A percentile compares a stretch with the other conserved stretches of the same genome.
phyloP scores from a whole-genome alignment of 2,329 filamentous ascomycete genomes.

The Fusarium graminum region DNA sequence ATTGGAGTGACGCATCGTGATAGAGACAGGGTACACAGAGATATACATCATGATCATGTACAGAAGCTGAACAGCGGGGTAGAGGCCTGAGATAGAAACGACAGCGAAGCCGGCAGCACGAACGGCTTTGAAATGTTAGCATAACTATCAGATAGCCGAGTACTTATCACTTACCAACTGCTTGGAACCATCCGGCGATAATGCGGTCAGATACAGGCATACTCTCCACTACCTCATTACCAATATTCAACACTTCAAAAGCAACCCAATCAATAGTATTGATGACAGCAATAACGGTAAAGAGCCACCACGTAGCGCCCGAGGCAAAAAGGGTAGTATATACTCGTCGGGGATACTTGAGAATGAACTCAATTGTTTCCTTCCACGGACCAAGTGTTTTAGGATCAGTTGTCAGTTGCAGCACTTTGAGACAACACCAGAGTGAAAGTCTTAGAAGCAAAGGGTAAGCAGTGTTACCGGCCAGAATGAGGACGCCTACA shows the following conservation, averaged over 20 bases:
- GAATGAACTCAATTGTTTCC: conserved; percentile 66
- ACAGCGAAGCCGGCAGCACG: conserved; percentile 76
- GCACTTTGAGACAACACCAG: conserved; percentile 63
- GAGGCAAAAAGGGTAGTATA: conserved; percentile 75
- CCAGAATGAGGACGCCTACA: conserved; percentile 70
- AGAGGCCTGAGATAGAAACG: conserved; percentile 68
- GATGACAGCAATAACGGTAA: conserved; percentile 70
- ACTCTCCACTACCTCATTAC: conserved; percentile 66
- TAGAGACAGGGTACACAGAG: conserved; percentile 71
- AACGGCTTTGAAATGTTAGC: conserved; percentile 60
- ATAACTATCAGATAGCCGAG: neutral
- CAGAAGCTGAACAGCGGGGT: conserved; percentile 70
- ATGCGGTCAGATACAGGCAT: conserved; percentile 67
- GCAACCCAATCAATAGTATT: conserved; percentile 74
- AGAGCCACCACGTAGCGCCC: conserved; percentile 74
- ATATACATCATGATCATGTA: conserved; percentile 77
- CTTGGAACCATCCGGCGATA: conserved; percentile 75
- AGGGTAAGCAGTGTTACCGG: conserved; percentile 76
- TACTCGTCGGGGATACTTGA: conserved; percentile 68
- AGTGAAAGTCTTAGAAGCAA: conserved; percentile 72
- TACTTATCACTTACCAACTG: conserved; percentile 59
- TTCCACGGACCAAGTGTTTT: conserved; percentile 58
- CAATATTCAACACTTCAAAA: conserved; percentile 75
- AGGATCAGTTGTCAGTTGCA: conserved; percentile 56
- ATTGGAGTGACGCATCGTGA: conserved; percentile 76